Conservation (phyloP, 108 stramenopile species). For the Fistulifera pelliculosa region DNA sequence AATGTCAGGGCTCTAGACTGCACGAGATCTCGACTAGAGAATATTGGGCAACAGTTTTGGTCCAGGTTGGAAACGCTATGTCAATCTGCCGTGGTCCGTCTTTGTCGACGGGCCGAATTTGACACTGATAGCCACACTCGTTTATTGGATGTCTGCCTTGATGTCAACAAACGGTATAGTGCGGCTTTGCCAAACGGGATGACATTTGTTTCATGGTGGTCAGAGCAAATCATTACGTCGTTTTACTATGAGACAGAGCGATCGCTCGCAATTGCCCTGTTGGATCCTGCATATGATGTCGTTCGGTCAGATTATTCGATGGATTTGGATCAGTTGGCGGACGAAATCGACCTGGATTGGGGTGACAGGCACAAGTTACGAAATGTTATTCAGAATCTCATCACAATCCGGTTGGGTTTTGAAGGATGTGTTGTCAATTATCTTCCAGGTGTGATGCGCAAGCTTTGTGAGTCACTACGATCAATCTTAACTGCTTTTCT, state of each 20-base stretch:
- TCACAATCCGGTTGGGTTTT: constrained; percentile 44
- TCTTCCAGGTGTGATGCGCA: constrained; percentile 30
- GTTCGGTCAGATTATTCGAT: constrained; percentile 24
- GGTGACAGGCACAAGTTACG: constrained; percentile 14
- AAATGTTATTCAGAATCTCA: constrained; percentile 29
- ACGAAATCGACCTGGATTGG: constrained; percentile 11
- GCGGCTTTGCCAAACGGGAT: not conserved
- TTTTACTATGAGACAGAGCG: constrained; percentile 30
- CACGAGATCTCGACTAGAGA: not conserved
- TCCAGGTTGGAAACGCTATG: not conserved
- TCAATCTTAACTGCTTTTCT: too few species aligned
- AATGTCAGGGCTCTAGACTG: too few species aligned
- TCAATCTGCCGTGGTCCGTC: not conserved
- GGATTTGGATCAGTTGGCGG: constrained; percentile 17
- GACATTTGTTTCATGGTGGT: constrained; percentile 4
- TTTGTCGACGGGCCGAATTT: not conserved
- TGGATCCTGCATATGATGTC: constrained; percentile 27
- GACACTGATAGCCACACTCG: too few species aligned
- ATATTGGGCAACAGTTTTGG: not conserved
- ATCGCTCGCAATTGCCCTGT: constrained; percentile 31
- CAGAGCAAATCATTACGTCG: constrained; percentile 6
- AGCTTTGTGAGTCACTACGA: constrained; percentile 20
- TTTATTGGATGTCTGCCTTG: not conserved
- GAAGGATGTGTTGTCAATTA: constrained; percentile 10
- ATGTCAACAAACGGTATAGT: not conserved